phyloP scores from a whole-genome alignment of 2,329 filamentous ascomycete species.

The Bipolaris victoriae region DNA sequence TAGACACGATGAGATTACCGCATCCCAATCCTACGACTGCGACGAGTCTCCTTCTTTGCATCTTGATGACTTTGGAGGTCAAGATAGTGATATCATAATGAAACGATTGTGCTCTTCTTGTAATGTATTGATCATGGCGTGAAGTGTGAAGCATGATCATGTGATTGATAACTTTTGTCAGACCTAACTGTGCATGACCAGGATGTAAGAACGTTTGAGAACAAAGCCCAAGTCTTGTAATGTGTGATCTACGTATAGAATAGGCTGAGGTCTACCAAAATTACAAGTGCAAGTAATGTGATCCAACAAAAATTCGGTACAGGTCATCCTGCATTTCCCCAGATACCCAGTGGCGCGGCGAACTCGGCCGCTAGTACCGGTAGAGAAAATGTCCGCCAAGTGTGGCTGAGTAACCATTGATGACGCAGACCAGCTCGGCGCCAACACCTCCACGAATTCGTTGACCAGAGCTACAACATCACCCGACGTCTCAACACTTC shows the following conservation, averaged over 20 bases:
- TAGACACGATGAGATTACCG: constrained; percentile 2
- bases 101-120: constrained; percentile 12
- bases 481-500: not conserved
- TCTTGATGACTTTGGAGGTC: constrained; percentile 23
- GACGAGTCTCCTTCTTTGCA: constrained; percentile 35
- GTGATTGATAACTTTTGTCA: not conserved
- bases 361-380: constrained; percentile 1
- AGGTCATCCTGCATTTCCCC: not conserved
- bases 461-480: not conserved
- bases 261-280: too few species aligned
- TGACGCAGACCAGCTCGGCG: constrained; percentile 19
- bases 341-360: constrained; percentile 3
- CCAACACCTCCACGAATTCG: constrained; percentile 6
- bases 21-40: constrained; percentile 22
- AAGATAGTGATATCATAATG: constrained; percentile 18
- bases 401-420: constrained; percentile 14
- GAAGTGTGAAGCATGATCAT: not conserved
- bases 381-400: constrained; percentile 3
- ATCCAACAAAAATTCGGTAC: too few species aligned
- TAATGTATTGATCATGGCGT: not conserved
- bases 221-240: too few species aligned
- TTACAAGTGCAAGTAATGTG: too few species aligned
- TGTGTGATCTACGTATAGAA: too few species aligned
- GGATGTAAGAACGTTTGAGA: too few species aligned
- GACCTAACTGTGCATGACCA: not conserved